phyloP scores from a whole-genome alignment of 116 monocot genomes.

The Papilionanthe hybrid region DNA sequence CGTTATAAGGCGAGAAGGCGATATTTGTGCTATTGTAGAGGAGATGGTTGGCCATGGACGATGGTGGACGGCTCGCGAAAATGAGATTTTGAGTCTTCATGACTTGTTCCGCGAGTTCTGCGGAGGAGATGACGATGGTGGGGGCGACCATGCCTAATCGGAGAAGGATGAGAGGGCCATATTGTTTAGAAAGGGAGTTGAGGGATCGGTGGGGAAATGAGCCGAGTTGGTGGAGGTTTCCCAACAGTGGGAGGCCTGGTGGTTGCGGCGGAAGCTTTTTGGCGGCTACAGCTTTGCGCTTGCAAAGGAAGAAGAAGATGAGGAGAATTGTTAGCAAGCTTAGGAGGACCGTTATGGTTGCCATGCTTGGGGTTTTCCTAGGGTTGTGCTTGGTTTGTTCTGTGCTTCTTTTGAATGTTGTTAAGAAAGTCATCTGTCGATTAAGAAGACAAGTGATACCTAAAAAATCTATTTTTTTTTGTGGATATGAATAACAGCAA shows the following conservation, averaged over 20 bases:
- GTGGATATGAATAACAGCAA: too few species aligned
- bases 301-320: neutral
- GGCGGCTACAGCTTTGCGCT: neutral
- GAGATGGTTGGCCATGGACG: neutral
- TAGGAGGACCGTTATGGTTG: neutral
- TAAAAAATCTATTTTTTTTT: too few species aligned
- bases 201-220: slow-evolving; percentile 7
- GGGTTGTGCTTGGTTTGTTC: neutral
- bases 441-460: too few species aligned
- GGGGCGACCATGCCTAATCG: neutral
- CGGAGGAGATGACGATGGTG: slow-evolving; percentile 1
- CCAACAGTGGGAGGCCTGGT: neutral
- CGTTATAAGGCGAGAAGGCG: slow-evolving; percentile 9
- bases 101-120: slow-evolving; percentile 1
- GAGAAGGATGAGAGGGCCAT: slow-evolving; percentile 15
- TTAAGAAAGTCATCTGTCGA: too few species aligned
- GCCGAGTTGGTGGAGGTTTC: slow-evolving; percentile 15
- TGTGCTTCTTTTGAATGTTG: too few species aligned
- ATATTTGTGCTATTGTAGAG: neutral
- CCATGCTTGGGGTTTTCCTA: neutral
- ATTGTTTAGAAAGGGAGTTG: neutral
- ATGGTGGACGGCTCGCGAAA: slow-evolving; percentile 5
- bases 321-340: neutral
- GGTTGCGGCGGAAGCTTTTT: neutral
- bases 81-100: slow-evolving; percentile 13